Conservation (phyloP, 1,284 basidiomycete genomes). For the Melampsora larici-populina region DNA sequence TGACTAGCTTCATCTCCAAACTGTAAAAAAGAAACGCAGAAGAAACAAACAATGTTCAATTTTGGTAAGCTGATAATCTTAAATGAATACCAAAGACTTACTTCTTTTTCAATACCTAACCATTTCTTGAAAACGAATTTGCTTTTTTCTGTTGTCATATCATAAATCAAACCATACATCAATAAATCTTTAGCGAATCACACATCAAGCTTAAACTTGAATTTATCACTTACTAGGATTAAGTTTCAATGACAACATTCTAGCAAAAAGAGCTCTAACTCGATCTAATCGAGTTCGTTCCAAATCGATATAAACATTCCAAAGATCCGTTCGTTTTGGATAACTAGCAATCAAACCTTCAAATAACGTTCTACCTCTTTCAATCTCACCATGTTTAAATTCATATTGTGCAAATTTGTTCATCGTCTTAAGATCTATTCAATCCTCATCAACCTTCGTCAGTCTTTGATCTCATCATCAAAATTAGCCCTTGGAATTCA, state of each 20-base stretch:
- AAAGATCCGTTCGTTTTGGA: constrained; percentile 89
- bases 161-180: not conserved
- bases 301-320: constrained; percentile 97
- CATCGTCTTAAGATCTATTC: constrained; percentile 83
- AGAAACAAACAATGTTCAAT: constrained; percentile 51
- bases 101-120: constrained; percentile 70
- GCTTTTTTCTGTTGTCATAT: constrained; percentile 53
- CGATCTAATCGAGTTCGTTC: constrained; percentile 64
- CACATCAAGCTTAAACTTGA: constrained; percentile 1
- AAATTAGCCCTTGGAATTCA: not conserved
- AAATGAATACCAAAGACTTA: constrained; percentile 3
- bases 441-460: too few species aligned
- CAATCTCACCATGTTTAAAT: constrained; percentile 88
- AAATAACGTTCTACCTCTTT: constrained; percentile 91
- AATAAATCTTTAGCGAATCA: constrained; percentile 33
- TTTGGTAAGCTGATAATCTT: not conserved
- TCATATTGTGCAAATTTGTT: constrained; percentile 91
- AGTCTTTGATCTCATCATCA: not conserved
- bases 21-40: constrained; percentile 51
- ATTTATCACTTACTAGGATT: constrained; percentile 70
- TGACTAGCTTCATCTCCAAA: constrained; percentile 83
- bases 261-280: constrained; percentile 77
- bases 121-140: constrained; percentile 92
- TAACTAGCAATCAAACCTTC: constrained; percentile 94
- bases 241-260: constrained; percentile 85